Evolutionary conservation across 306 rosid species (phyloP).

Genomic region (Cucumis cinereus): DNA sequence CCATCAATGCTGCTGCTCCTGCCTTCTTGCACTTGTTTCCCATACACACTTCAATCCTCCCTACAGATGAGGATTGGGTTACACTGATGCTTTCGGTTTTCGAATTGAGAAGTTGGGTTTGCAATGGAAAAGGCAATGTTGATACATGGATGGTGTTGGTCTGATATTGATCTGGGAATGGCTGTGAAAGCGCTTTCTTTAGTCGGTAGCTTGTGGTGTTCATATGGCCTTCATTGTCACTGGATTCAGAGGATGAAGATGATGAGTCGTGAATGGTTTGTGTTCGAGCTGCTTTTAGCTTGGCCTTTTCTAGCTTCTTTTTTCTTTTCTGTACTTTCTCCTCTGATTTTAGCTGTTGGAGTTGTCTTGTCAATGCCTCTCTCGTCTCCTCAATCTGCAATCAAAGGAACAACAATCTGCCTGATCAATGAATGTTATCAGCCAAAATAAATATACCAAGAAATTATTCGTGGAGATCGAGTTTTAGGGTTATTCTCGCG

Average conservation of each 20-base stretch:
- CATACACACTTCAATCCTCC: constrained; percentile 84
- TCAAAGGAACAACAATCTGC: neutral
- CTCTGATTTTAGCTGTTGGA: constrained; percentile 38
- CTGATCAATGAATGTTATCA: neutral
- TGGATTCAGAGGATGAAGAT: constrained; percentile 60
- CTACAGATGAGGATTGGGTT: neutral
- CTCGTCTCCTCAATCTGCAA: constrained; percentile 30
- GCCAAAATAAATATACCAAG: neutral
- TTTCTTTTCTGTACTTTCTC: constrained; percentile 49
- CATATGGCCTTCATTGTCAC: constrained; percentile 42
- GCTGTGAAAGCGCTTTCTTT: constrained; percentile 14
- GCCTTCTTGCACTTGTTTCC: constrained; percentile 66
- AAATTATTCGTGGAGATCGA: neutral
- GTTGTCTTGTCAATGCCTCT: constrained; percentile 32
- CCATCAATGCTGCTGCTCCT: constrained; percentile 50
- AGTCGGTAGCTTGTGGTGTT: constrained; percentile 27
- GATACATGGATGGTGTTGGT: neutral
- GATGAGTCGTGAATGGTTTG: constrained; percentile 25
- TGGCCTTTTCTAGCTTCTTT: constrained; percentile 45
- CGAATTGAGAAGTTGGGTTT: neutral
- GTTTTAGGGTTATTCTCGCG: neutral
- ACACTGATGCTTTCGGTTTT: neutral
- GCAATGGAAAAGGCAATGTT: constrained; percentile 2
- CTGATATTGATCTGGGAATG: constrained; percentile 6
- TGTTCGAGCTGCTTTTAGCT: constrained; percentile 31